Evolutionary conservation across 148 eudicot species (phyloP), one percentile per base, ranked within the genome.

Genomic region (Silene latifolia): DNA sequence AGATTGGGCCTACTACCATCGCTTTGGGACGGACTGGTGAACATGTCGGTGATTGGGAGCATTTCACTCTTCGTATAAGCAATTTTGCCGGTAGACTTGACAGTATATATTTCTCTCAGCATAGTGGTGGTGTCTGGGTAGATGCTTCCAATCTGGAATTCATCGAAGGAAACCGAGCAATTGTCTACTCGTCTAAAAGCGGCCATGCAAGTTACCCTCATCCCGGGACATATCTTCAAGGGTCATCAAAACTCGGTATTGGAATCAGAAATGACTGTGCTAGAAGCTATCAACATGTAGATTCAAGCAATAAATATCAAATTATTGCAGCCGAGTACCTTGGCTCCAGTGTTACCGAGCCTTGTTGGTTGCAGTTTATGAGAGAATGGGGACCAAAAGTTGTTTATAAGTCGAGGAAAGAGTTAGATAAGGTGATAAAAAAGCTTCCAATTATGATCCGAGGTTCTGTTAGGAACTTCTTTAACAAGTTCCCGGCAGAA

Each of bases 21-120:
- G 23, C 83, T 57, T 78, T 95, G 48, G 74, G 76, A 66, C 91
- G 82, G 72, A 78, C 91, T 1, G 99, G 99, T 48, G 90, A 84
- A 69, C 99, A 94, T 76, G 84, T 91, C 18, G 83, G 97, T 35
- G 98, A 94, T 29, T 92, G 98, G 98, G 98, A 94, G 78, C 98
- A 91, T 78, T 89, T 85, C 73, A 90, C 96, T 1, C 87, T 94
- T 35, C 87, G 97, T 27, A 58, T 95, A 58, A 89, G 99, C 86
- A 95, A 95, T 82, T 92, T 89, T 76, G 82, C 84, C 0, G 99
- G 99, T 39, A 86, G 79, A 69, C 94, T 95, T 8, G 70, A 79
- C 71, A 80, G 91, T 69, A 74, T 89, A 44, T 95, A 92, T 75
- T 88, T 95, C 71, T 95, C 98, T 8, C 99, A 95, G 71, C 97